These are phyloP conservation scores for Cyclotella choctawhatcheeana DNA, from an alignment of 108 stramenopile species.

Conservation along the genomic window DNA sequence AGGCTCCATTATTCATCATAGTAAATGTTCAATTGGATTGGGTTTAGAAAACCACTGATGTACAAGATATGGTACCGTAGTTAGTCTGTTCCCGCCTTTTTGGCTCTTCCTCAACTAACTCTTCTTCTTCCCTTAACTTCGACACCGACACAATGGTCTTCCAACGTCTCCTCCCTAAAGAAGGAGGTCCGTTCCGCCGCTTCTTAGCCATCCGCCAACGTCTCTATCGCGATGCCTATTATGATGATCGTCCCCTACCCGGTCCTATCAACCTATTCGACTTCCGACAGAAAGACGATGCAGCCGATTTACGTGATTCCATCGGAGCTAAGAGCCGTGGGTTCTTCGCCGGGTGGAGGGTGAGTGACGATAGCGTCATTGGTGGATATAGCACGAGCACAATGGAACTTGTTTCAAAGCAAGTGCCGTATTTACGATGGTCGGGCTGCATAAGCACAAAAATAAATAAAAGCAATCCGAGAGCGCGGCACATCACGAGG, in stretches of 20 bases:
- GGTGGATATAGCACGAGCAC: constrained; percentile 62
- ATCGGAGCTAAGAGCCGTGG: constrained; percentile 16
- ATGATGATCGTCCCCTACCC: constrained; percentile 39
- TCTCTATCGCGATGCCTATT: constrained; percentile 24
- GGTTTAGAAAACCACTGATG: not conserved
- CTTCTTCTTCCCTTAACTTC: too few species aligned
- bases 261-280: constrained; percentile 79
- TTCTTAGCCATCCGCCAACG: constrained; percentile 35
- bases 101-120: too few species aligned
- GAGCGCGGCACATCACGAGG: constrained; percentile 49
- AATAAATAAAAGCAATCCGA: constrained; percentile 47
- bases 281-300: constrained; percentile 58
- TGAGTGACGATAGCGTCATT: constrained; percentile 84
- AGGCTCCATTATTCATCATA: constrained; percentile 13
- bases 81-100: too few species aligned
- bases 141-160: too few species aligned
- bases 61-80: too few species aligned
- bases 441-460: constrained; percentile 69
- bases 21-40: too few species aligned
- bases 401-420: constrained; percentile 23
- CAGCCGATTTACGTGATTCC: constrained; percentile 62
- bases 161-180: constrained; percentile 35
- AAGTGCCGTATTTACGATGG: constrained; percentile 78
- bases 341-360: constrained; percentile 66
- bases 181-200: constrained; percentile 49